These are phyloP conservation scores for Jacaranda copaia DNA, from an alignment of 257 asterid species.

Conservation along the genomic window DNA sequence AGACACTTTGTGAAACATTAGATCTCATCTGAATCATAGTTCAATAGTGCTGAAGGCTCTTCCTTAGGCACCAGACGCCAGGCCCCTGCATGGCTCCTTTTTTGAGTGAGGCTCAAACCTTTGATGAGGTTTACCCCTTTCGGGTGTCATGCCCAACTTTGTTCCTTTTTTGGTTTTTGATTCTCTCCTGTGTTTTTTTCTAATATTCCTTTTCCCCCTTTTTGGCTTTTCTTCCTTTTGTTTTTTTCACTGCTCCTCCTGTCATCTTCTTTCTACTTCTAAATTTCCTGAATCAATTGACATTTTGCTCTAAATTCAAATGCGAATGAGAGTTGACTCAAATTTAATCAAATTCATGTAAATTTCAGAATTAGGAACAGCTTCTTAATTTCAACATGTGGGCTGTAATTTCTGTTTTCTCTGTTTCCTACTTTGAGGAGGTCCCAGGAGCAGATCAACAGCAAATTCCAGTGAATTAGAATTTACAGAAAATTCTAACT, in stretches of 20 bases:
- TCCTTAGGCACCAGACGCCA: background rate
- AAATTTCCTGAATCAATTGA: background rate
- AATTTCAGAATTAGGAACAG: background rate
- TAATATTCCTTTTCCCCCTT: background rate
- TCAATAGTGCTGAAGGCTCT: background rate
- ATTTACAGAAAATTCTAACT: background rate
- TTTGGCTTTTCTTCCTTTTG: background rate
- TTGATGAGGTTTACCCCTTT: background rate
- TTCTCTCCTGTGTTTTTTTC: background rate
- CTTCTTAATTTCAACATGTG: background rate
- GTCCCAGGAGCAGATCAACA: background rate
- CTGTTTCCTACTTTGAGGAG: background rate
- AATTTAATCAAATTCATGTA: background rate
- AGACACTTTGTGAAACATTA: background rate
- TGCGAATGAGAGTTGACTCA: background rate
- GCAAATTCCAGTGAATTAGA: background rate
- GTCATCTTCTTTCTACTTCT: background rate
- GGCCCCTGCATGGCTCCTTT: slow-evolving; percentile 12
- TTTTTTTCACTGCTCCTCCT: background rate
- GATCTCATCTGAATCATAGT: slow-evolving; percentile 11
- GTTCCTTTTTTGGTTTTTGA: background rate
- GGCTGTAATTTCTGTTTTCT: background rate
- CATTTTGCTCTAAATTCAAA: background rate
- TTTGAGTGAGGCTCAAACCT: background rate
- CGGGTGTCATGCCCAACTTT: background rate